Base-by-base conservation (phyloP, 202 grass and related monocot species). In the Cymbopogon flexuosus region DNA sequence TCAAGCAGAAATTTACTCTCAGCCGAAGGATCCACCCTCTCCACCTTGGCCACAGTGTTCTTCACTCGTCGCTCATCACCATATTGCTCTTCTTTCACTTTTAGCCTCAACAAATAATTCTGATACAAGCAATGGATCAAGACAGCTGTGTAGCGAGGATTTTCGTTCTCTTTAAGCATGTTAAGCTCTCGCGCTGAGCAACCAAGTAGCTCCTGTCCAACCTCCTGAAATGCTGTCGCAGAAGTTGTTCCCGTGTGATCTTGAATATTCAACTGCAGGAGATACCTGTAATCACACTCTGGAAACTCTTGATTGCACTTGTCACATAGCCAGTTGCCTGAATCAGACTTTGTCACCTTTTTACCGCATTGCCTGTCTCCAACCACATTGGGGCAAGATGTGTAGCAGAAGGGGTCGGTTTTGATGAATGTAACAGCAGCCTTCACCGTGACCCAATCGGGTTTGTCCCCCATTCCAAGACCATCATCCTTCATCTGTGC, bases 271-370 rank as follows among this genome's bases (percentile, higher is more conserved):
- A 88, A 60, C 84, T 99, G 96, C 40, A 95, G 84, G 14, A 99
- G 88, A 78, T 99, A 99, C 39, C 90, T 88, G 76, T 95, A 99
- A 46, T 95, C 90, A 75, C 96, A 99, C 85, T 99, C 92, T 76
- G 79, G 69, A 70, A 99, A 95, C 68, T 99, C 96, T 76, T 74
- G 89, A 33, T 94, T 64, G 24, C 96, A 99, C 78, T 77, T 93
- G 72, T 93, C 90, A 16, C 96, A 99, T 58, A 54, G 57, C 92
- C 92, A 99, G 43, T 82, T 88, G 37, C 92, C 90, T 73, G 71
- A 62, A 65, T 43, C 84, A 76, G 66, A 65, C 62, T 81, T 91
- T 2, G 81, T 93, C 73, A 99, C 92, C 83, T 93, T 91, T 81
- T 93, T 95, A 73, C 70, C 88, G 66, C 96, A 95, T 24, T 83